Evolutionary conservation across 2,329 filamentous ascomycete species (phyloP), one percentile per base, ranked within the genome.

Genomic region (Aaosphaeria arxii): DNA sequence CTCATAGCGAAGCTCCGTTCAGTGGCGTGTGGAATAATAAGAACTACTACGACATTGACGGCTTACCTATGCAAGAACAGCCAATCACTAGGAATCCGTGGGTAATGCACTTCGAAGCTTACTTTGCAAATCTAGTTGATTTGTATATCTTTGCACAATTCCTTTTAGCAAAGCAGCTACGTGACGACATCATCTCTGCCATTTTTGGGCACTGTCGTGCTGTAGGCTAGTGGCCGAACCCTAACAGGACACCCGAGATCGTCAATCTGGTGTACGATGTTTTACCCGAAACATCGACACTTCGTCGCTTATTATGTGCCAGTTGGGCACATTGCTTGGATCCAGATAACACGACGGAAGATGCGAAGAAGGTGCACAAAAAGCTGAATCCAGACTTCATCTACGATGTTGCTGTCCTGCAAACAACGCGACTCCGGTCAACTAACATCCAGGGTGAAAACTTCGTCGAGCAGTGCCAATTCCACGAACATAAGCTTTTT

Each of bases 81-180:
- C 17, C 17, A 24, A 24, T 24, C 17, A 24, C 17, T 24, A 24
- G 17, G 17, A 24, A 24, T 24, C 3, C 17, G 17, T 24, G 17
- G 17, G 17, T 24, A 24, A 24, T 24, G 17, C 17, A 24, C 17
- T 24, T 24, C 17, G 17, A 24, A 24, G 17, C 17, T 24, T 24
- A 24, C 17, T 24, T 24, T 24, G 17, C 17, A 24, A 24, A 24
- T 24, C 17, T 24, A 24, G 17, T 24, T 24, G 17, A 24, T 24
- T 24, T 24, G 17, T 24, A 24, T 24, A 45, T 56, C 4, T 57
- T 59, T 30, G 51, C 51, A 1, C 49, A 56, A 33, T 47, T 49
- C 35, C 54, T 55, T 42, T 41, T 6, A 5, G 48, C 57, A 6
- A 38, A 47, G 38, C 52, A 54, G 39, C 46, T 56, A 1, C 40